Percentiles rank a stretch among this genome's conserved stretches.
phyloP scores from a whole-genome alignment of 2,329 filamentous ascomycete species.

The Coniochaeta pulveracea region DNA sequence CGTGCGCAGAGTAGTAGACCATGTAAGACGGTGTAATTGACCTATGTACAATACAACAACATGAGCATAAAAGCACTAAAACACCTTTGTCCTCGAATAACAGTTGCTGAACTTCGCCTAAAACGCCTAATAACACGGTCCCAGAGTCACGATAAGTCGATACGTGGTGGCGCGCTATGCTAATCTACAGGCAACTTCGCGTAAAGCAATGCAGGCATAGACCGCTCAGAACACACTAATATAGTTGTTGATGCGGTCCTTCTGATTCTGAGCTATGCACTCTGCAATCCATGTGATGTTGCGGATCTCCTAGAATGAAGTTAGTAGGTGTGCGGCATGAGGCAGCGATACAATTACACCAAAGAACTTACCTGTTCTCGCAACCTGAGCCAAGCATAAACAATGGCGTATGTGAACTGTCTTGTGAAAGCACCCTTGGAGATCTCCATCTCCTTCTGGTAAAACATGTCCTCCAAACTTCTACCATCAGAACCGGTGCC shows the following conservation, averaged over 20 bases:
- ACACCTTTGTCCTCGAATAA: no score
- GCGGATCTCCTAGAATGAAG: slow-evolving; percentile 68
- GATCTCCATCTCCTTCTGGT: slow-evolving; percentile 99
- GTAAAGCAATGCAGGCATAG: no score
- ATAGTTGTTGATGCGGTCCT: slow-evolving; percentile 96
- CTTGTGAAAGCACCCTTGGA: slow-evolving; percentile 90
- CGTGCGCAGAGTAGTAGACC: slow-evolving; percentile 13
- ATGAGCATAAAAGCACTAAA: no score
- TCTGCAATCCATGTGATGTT: slow-evolving; percentile 99
- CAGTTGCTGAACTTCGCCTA: no score
- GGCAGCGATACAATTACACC: neutral
- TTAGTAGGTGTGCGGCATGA: slow-evolving; percentile 17
- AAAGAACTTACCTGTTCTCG: slow-evolving; percentile 71
- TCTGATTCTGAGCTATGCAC: slow-evolving; percentile 99
- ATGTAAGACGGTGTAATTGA: slow-evolving; percentile 31
- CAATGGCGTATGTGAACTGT: slow-evolving; percentile 89
- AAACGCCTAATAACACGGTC: no score
- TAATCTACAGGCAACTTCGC: slow-evolving; percentile 11
- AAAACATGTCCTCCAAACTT: slow-evolving; percentile 95
- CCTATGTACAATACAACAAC: slow-evolving; percentile 42
- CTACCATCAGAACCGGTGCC: slow-evolving; percentile 71
- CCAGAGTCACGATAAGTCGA: no score
- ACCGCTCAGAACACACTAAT: slow-evolving; percentile 86
- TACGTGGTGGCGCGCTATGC: no score
- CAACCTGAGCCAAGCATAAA: slow-evolving; percentile 96